phyloP scores from a whole-genome alignment of 192 early-diverging fungal species.

The Umbelopsis vinacea region DNA sequence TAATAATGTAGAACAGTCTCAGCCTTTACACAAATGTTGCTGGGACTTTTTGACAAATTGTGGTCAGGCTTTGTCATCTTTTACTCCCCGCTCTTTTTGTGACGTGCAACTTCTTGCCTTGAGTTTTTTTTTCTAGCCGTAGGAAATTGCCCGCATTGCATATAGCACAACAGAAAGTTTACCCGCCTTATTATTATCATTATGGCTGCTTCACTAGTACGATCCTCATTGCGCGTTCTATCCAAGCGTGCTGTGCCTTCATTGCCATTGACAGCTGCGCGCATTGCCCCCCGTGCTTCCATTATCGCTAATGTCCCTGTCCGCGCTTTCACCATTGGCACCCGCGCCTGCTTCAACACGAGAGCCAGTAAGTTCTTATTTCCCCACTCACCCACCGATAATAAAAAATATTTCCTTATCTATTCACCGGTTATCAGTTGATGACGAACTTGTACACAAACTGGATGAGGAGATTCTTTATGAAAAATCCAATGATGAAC shows the following conservation, averaged over 20 bases:
- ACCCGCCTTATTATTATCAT: neutral
- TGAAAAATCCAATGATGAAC: slow-evolving; percentile 67
- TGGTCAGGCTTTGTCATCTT: neutral
- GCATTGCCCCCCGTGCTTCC: neutral
- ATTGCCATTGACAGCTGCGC: neutral
- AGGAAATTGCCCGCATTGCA: neutral
- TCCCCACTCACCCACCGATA: neutral
- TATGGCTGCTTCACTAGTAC: slow-evolving; percentile 15
- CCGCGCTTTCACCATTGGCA: slow-evolving; percentile 12
- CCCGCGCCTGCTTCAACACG: neutral
- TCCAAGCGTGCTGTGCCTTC: neutral
- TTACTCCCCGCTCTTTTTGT: neutral
- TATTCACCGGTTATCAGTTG: slow-evolving; percentile 43
- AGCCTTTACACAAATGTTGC: no score
- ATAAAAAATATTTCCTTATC: neutral
- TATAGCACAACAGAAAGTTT: slow-evolving; percentile 2
- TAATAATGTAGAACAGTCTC: no score
- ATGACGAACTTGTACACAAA: slow-evolving; percentile 72
- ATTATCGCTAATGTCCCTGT: neutral
- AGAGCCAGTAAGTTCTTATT: neutral
- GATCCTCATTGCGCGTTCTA: neutral
- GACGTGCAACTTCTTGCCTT: neutral
- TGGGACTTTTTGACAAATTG: no score
- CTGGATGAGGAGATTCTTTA: slow-evolving; percentile 77
- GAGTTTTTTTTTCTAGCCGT: neutral